Base-by-base conservation (phyloP, 371 early-diverging fungal genomes). In the Basidiobolus meristosporus region DNA sequence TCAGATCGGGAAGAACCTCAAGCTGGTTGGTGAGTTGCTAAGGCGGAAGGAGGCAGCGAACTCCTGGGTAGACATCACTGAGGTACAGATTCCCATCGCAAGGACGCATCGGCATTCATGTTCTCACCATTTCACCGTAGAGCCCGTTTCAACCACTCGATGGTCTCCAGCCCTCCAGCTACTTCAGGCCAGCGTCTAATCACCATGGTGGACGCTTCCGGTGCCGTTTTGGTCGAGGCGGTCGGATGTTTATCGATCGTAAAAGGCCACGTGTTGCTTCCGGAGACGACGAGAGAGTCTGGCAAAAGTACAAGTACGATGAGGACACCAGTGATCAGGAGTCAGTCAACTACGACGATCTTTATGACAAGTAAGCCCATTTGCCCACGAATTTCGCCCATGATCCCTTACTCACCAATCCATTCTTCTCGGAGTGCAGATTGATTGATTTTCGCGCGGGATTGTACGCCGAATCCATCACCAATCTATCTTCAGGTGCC, bases 141-240 rank as follows among this genome's bases (percentile, higher is more conserved):
- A 53, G 53, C 28, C 56, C 71, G 17, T 64, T 64, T 48, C 62
- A 67, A 35, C 65, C 58, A 10, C 61, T 67, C 52, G 59, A 14
- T 36, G 47, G 15, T 12, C 56, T 40, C 37, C 62, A 44, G 45
- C 63, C 41, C 42, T 48, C 28, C 58, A 56, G 38, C 55, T 52
- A 41, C 46, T 47, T 43, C 52, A 59, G 45, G 36, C 42, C 42
- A 15, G 30, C 48, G 40, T 43, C 50, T 22, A 51, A 41, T 34
- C 39, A 46, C 40, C 43, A 54, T 35, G 41, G 40, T 18, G 33
- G 47, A 0, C 52, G 50, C 1, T 68, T 59, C 43, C 56, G 73
- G 43, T 62, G 58, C 45, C 65, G 73, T 17, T 38, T 65, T 21
- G 73, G 73, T 15, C 68, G 73, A 47, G 70, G 73, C 33, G 73